Evolutionary conservation across 106 monocot genomes (phyloP).

Genomic region (Dendrobium chrysotoxum): DNA sequence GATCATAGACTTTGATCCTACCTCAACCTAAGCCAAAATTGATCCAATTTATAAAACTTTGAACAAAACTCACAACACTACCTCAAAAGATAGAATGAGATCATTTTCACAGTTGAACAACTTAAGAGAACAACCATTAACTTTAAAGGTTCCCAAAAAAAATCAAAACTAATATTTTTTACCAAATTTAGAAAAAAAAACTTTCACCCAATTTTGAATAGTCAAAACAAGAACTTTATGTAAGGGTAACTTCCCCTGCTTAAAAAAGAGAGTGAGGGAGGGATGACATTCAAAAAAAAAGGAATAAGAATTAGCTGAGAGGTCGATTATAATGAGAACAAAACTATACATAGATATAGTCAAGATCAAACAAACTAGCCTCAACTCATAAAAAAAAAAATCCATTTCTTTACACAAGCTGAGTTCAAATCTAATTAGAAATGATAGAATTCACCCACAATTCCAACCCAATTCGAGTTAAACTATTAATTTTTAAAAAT

Average conservation of each 20-base stretch:
- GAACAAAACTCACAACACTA: background rate
- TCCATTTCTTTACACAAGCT: background rate
- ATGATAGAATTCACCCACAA: too few species aligned
- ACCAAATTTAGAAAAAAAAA: too few species aligned
- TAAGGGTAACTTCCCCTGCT: background rate
- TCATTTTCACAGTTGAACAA: background rate
- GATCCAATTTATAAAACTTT: background rate
- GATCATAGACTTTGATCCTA: too few species aligned
- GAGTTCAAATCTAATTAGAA: background rate
- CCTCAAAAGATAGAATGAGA: background rate
- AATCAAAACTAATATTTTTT: too few species aligned
- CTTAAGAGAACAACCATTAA: background rate
- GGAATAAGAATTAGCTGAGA: background rate
- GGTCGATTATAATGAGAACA: background rate
- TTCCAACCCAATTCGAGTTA: background rate
- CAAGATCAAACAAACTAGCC: background rate
- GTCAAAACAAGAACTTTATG: too few species aligned
- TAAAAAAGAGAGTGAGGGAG: background rate
- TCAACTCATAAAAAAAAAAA: background rate
- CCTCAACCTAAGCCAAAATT: too few species aligned
- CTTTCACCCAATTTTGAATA: too few species aligned
- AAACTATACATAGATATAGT: background rate
- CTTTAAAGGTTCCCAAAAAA: background rate
- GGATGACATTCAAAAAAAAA: background rate
- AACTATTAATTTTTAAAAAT: background rate